Evolutionary conservation across 2,329 filamentous ascomycete species (phyloP).

Genomic region (Colletotrichum sublineola): DNA sequence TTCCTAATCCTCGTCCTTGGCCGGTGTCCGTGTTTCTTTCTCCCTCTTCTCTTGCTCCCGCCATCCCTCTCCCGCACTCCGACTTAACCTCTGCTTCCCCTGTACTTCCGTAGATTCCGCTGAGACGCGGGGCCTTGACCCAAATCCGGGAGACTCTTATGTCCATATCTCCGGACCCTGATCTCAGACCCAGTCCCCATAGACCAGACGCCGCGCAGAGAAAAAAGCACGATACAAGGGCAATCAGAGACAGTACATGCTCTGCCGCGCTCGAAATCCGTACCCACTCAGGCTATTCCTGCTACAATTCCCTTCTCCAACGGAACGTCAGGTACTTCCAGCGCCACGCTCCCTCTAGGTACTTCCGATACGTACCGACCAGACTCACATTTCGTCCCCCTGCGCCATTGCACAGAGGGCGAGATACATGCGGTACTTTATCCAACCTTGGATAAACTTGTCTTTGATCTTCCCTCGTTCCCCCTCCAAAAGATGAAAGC

Average conservation of each 20-base stretch:
- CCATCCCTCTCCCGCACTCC: conserved; percentile 2
- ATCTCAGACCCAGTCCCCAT: too few relatives aligned
- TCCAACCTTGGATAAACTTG: conserved; percentile 37
- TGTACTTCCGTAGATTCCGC: not conserved
- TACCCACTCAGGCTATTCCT: conserved; percentile 30
- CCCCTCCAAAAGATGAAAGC: not conserved
- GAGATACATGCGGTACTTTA: conserved; percentile 32
- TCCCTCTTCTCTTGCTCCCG: conserved; percentile 1
- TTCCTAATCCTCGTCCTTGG: not conserved
- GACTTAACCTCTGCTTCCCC: conserved; percentile 1
- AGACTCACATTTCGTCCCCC: conserved; percentile 21
- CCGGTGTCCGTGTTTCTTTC: conserved; percentile 6
- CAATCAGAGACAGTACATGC: conserved; percentile 35
- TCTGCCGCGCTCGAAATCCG: conserved; percentile 8
- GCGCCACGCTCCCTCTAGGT: conserved; percentile 9
- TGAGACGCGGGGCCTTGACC: not conserved
- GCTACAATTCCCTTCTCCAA: conserved; percentile 23
- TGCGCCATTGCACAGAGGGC: conserved; percentile 30
- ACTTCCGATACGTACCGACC: conserved; percentile 18
- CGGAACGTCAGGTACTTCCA: conserved; percentile 35
- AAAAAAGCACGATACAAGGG: conserved; percentile 31
- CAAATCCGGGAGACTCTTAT: conserved; percentile 6
- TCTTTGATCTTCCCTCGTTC: conserved; percentile 7
- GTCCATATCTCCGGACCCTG: conserved; percentile 8
- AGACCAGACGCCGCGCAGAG: not conserved